Conservation (phyloP, 1,139 yeast species). For the Kurtzmaniella quercitrusa region DNA sequence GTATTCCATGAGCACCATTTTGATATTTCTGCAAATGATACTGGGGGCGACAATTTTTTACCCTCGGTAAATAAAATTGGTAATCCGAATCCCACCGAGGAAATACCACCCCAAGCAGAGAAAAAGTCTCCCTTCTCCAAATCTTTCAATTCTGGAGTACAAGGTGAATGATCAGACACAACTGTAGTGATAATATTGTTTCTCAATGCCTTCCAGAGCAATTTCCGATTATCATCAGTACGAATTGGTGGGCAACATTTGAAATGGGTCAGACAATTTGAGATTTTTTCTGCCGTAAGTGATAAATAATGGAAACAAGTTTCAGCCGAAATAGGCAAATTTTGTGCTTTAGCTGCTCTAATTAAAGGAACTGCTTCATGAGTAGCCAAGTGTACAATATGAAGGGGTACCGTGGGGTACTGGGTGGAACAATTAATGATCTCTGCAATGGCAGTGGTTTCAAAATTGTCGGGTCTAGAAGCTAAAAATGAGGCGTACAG, state of each 20-base stretch:
- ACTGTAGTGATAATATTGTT: slow-evolving; percentile 72
- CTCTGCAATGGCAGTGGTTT: slow-evolving; percentile 74
- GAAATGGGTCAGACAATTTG: slow-evolving; percentile 72
- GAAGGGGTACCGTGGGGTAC: slow-evolving; percentile 67
- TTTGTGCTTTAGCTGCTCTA: slow-evolving; percentile 55
- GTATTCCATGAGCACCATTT: slow-evolving; percentile 81
- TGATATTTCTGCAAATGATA: slow-evolving; percentile 58
- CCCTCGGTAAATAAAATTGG: slow-evolving; percentile 80
- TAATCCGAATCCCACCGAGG: slow-evolving; percentile 88
- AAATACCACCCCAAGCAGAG: slow-evolving; percentile 96
- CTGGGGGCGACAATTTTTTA: slow-evolving; percentile 46
- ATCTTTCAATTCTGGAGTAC: slow-evolving; percentile 86
- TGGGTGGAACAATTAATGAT: slow-evolving; percentile 59
- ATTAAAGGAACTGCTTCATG: slow-evolving; percentile 75
- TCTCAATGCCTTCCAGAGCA: slow-evolving; percentile 73
- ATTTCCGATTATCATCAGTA: slow-evolving; percentile 60
- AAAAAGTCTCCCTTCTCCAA: slow-evolving; percentile 82
- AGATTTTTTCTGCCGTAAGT: slow-evolving; percentile 70
- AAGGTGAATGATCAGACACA: slow-evolving; percentile 94
- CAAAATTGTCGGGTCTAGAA: slow-evolving; percentile 85
- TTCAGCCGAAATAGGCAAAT: slow-evolving; percentile 70
- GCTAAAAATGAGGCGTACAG: slow-evolving; percentile 70
- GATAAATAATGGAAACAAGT: slow-evolving; percentile 91
- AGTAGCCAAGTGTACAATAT: slow-evolving; percentile 87
- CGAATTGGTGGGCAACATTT: slow-evolving; percentile 97